Conservation (phyloP, 192 early-diverging fungal species). For the Coemansia sp. region DNA sequence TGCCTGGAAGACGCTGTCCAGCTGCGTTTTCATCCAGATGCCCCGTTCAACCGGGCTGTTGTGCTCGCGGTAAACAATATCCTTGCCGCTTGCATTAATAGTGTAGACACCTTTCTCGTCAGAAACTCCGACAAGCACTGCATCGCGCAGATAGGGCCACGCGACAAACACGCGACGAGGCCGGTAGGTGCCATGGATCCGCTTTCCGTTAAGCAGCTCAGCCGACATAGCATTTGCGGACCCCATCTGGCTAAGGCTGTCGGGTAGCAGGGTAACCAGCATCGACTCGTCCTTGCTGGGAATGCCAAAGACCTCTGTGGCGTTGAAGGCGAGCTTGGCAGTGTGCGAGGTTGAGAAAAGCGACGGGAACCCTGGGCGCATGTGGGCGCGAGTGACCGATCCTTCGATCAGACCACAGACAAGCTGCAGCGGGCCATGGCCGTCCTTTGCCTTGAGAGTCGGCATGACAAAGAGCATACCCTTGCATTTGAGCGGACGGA, state of each 20-base stretch:
- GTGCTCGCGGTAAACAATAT: conserved; percentile 16
- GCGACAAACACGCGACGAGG: conserved; percentile 52
- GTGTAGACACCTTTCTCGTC: conserved; percentile 63
- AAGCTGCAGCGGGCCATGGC: conserved; percentile 35
- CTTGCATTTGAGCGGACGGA: conserved; percentile 57
- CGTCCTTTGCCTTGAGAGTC: conserved; percentile 45
- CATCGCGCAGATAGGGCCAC: conserved; percentile 90
- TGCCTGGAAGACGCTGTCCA: conserved; percentile 25
- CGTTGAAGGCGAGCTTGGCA: conserved; percentile 69
- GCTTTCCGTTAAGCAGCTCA: conserved; percentile 42
- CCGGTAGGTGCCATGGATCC: conserved; percentile 19
- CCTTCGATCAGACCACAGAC: conserved; percentile 64
- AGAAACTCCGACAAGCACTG: conserved; percentile 69
- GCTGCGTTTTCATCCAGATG: conserved; percentile 28
- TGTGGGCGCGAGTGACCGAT: conserved; percentile 60
- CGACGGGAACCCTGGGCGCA: conserved; percentile 86
- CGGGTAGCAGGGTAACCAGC: conserved; percentile 30
- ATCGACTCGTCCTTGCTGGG: conserved; percentile 65
- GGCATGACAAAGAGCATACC: conserved; percentile 64
- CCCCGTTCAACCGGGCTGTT: conserved; percentile 19
- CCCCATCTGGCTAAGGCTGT: conserved; percentile 7
- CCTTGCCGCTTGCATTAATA: conserved; percentile 23
- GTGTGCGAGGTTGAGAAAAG: conserved; percentile 77
- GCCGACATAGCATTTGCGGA: conserved; percentile 20
- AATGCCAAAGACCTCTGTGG: conserved; percentile 82